Evolutionary conservation across 2,329 filamentous ascomycete species (phyloP), one percentile per base, ranked within the genome.

Genomic region (Botryotinia globosa): DNA sequence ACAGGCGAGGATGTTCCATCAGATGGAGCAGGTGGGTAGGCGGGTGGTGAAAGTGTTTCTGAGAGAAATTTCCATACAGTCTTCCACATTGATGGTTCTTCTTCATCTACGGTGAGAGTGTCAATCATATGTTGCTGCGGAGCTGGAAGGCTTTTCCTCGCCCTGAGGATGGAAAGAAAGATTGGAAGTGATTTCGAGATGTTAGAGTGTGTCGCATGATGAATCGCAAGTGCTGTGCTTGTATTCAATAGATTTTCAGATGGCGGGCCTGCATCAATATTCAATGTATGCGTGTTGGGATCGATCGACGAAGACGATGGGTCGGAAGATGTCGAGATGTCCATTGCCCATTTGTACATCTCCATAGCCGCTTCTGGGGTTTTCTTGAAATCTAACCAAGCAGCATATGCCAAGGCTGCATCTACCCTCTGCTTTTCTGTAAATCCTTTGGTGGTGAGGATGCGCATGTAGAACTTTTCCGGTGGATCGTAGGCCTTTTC

Each of bases 341-440:
- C 89, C 58, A 97, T 83, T 0, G 91, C 94, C 86, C 92, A 90
- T 74, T 86, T 85, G 81, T 93, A 94, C 83, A 94, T 90, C 74
- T 91, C 88, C 71, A 89, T 86, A 0, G 94, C 91, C 0, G 88
- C 90, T 6, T 89, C 88, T 2, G 86, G 82, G 39, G 89, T 81
- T 1, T 88, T 85, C 82, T 94, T 95, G 83, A 89, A 95, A 76
- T 94, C 92, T 56, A 97, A 85, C 88, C 92, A 98, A 71, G 93
- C 91, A 2, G 92, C 95, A 80, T 94, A 97, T 1, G 91, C 91
- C 59, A 97, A 83, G 5, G 93, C 91, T 6, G 94, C 94, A 73
- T 95, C 90, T 69, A 98, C 85, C 78, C 90, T 90, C 81, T 98
- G 94, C 72, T 89, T 87, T n/a, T 88, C 86, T 0, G 88, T 91